phyloP scores from a whole-genome alignment of 208 protist genomes.

The Balamuthia mandrillaris region DNA sequence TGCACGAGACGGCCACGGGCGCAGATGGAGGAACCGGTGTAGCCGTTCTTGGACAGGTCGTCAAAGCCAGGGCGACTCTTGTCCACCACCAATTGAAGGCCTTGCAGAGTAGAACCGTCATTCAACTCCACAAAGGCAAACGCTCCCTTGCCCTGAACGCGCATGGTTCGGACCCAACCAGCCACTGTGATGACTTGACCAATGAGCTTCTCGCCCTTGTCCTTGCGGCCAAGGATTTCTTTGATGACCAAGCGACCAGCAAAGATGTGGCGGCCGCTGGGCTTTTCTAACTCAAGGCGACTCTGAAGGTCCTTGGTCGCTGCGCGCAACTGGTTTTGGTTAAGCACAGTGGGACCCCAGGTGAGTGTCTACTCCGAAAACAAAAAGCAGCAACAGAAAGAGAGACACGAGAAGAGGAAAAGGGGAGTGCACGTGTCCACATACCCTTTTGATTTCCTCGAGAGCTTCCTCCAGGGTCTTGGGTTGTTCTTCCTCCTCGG shows the following conservation, averaged over 20 bases:
- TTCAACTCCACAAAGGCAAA: slow-evolving; percentile 62
- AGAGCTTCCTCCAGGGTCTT: no score
- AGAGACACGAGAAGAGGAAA: no score
- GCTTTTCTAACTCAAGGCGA: no score
- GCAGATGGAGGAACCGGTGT: background rate
- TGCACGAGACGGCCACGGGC: slow-evolving; percentile 32
- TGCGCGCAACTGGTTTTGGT: no score
- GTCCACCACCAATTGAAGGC: slow-evolving; percentile 60
- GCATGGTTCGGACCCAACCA: slow-evolving; percentile 9
- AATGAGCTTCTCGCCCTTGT: background rate
- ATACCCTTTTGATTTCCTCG: no score
- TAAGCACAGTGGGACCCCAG: no score
- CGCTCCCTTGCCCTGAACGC: background rate
- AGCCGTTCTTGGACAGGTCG: background rate
- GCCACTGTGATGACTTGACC: background rate
- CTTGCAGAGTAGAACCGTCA: slow-evolving; percentile 55
- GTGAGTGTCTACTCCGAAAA: no score
- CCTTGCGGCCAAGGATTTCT: slow-evolving; percentile 14
- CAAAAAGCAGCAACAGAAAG: no score
- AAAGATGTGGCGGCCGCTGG: slow-evolving; percentile 7
- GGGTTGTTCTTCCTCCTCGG: no score
- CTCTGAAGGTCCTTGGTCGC: no score
- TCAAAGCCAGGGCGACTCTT: background rate
- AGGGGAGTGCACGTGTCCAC: no score
- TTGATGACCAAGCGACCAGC: background rate